Percentiles rank a stretch among this genome's conserved stretches.
Conservation (phyloP, 352 stramenopile species). For the Globisporangium alternatum region DNA sequence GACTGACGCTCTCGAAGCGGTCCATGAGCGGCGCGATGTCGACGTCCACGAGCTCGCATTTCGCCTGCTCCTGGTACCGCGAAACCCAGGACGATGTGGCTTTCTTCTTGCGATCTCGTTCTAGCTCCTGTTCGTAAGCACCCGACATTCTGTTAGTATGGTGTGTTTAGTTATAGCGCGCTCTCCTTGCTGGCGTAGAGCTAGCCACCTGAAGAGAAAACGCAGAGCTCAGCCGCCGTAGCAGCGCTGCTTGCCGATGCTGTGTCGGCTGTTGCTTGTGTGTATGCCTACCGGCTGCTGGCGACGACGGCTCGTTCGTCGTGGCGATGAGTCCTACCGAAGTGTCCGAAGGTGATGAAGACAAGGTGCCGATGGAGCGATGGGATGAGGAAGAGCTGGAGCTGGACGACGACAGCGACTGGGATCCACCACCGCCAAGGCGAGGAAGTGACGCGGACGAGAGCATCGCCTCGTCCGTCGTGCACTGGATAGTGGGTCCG, state of each 20-base stretch:
- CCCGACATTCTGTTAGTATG: background rate
- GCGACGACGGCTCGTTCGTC: background rate
- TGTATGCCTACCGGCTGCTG: too few relatives aligned
- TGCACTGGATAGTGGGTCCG: too few relatives aligned
- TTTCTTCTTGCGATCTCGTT: conserved; percentile 1
- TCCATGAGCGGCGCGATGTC: conserved; percentile 30
- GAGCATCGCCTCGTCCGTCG: too few relatives aligned
- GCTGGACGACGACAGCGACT: background rate
- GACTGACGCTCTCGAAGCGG: conserved; percentile 30
- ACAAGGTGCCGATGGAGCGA: background rate
- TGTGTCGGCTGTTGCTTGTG: background rate
- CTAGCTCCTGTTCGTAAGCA: conserved; percentile 6
- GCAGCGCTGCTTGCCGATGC: background rate
- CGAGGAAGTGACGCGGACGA: conserved; percentile 2
- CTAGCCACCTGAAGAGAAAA: conserved; percentile 4
- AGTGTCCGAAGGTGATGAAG: too few relatives aligned
- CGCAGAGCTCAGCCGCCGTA: conserved; percentile 1
- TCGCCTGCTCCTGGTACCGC: conserved; percentile 30
- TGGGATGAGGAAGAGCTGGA: background rate
- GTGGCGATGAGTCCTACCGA: background rate
- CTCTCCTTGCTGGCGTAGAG: too few relatives aligned
- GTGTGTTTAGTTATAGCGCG: too few relatives aligned
- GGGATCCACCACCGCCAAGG: background rate
- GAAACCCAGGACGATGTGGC: conserved; percentile 7
- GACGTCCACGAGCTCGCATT: conserved; percentile 28